A percentile compares a stretch with the other conserved stretches of the same genome.
Evolutionary conservation across 2,329 filamentous ascomycete species (phyloP).

Genomic region (Tolypocladium tropicale): DNA sequence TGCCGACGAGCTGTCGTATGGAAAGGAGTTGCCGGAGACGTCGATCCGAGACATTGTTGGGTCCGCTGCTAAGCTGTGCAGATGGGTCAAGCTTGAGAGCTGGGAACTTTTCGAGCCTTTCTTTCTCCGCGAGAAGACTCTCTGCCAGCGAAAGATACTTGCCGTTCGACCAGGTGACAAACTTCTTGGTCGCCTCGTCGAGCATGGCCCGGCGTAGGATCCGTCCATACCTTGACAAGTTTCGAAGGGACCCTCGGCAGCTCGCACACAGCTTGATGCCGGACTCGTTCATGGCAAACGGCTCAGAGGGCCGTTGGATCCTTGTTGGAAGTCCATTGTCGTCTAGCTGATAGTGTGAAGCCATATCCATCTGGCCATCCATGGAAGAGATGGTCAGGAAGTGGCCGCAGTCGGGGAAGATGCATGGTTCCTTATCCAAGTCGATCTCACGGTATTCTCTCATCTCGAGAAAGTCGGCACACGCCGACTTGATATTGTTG

Average conservation of each 20-base stretch:
- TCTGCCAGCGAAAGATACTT: slow-evolving; percentile 4
- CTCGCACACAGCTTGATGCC: slow-evolving; percentile 44
- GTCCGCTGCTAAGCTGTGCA: too few species aligned
- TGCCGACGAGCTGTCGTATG: background rate
- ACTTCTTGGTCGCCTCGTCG: slow-evolving; percentile 54
- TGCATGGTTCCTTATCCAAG: slow-evolving; percentile 47
- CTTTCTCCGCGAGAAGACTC: slow-evolving; percentile 4
- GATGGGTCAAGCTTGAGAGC: background rate
- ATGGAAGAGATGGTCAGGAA: slow-evolving; percentile 49
- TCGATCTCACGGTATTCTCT: slow-evolving; percentile 46
- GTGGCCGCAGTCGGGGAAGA: slow-evolving; percentile 55
- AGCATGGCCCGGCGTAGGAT: slow-evolving; percentile 49
- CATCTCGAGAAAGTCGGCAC: slow-evolving; percentile 48
- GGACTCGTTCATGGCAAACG: slow-evolving; percentile 33
- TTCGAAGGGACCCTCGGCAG: slow-evolving; percentile 49
- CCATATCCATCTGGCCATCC: slow-evolving; percentile 50
- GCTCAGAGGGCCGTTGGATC: slow-evolving; percentile 25
- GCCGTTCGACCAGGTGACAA: slow-evolving; percentile 43
- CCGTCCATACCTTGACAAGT: slow-evolving; percentile 50
- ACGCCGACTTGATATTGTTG: slow-evolving; percentile 28
- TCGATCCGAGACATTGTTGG: too few species aligned
- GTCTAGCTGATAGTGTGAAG: slow-evolving; percentile 34
- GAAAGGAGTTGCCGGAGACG: background rate
- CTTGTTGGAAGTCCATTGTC: slow-evolving; percentile 19
- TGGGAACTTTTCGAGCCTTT: slow-evolving; percentile 1